These are phyloP conservation scores for Chrysopogon serrulatus DNA, from an alignment of 176 grass and related monocot species.

Conservation along the genomic window DNA sequence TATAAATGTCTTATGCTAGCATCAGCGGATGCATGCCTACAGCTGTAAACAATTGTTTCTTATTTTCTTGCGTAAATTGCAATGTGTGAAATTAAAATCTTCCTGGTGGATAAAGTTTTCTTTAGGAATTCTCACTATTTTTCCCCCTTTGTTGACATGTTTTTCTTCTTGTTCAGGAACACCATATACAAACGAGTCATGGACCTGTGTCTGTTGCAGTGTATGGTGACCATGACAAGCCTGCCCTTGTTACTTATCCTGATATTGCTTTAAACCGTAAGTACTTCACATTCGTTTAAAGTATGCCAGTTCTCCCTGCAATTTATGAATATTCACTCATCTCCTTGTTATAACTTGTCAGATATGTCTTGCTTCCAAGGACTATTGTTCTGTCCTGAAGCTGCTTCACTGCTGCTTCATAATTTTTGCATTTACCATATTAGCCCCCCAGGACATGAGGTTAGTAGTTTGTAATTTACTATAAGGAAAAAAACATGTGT, in stretches of 20 bases:
- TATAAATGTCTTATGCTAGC: neutral
- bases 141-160: neutral
- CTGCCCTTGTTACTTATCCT: conserved; percentile 96
- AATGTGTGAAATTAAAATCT: neutral
- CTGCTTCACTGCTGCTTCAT: conserved; percentile 88
- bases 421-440: conserved; percentile 99
- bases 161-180: conserved; percentile 62
- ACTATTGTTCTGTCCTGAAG: conserved; percentile 94
- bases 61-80: neutral
- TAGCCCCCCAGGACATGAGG: conserved; percentile 97
- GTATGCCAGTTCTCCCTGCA: neutral
- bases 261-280: conserved; percentile 95
- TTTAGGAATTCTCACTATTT: neutral
- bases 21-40: neutral
- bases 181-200: conserved; percentile 82
- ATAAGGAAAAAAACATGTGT: neutral
- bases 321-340: neutral
- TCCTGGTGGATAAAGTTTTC: conserved; percentile 7
- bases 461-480: conserved; percentile 37
- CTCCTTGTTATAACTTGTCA: conserved; percentile 27
- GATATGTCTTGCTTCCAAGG: conserved; percentile 99
- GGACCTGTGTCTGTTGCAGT: conserved; percentile 89
- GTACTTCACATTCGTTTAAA: conserved; percentile 5
- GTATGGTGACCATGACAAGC: conserved; percentile 92
- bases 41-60: neutral